Evolutionary conservation across 208 protist genomes (phyloP).

Genomic region (Acanthamoeba culbertsoni): DNA sequence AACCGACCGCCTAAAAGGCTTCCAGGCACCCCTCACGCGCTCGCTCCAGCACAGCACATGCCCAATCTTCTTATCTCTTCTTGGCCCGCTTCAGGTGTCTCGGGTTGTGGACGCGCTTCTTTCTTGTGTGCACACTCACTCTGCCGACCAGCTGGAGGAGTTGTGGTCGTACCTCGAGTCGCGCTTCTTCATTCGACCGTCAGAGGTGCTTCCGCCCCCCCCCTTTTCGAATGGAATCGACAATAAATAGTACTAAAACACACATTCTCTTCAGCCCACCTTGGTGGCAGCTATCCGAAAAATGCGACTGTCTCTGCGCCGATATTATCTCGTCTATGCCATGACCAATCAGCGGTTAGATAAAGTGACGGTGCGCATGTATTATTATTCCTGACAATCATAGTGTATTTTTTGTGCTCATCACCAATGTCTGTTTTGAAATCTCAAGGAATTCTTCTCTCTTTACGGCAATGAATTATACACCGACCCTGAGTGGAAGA

Average conservation of each 20-base stretch:
- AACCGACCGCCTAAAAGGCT: not conserved
- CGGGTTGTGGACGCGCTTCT: not conserved
- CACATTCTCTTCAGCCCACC: not conserved
- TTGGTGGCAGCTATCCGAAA: not conserved
- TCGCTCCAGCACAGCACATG: not conserved
- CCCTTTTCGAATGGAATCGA: not conserved
- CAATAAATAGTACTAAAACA: too few relatives aligned
- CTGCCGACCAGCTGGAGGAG: not conserved
- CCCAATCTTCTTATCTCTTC: not conserved
- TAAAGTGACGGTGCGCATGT: not conserved
- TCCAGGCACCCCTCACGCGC: not conserved
- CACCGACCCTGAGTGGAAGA: constrained; percentile 20
- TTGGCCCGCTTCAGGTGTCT: not conserved
- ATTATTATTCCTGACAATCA: not conserved
- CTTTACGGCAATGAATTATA: not conserved
- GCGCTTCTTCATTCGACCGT: constrained; percentile 25
- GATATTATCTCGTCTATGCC: constrained; percentile 32
- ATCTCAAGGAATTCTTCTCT: not conserved
- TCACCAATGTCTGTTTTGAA: not conserved
- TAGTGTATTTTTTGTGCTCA: not conserved
- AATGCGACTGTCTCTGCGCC: not conserved
- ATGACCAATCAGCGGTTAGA: not conserved
- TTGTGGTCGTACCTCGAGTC: constrained; percentile 18
- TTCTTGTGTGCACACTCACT: not conserved
- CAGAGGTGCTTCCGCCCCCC: not conserved